These are phyloP conservation scores for Albizia julibrissin DNA, from an alignment of 306 rosid species.

Conservation along the genomic window DNA sequence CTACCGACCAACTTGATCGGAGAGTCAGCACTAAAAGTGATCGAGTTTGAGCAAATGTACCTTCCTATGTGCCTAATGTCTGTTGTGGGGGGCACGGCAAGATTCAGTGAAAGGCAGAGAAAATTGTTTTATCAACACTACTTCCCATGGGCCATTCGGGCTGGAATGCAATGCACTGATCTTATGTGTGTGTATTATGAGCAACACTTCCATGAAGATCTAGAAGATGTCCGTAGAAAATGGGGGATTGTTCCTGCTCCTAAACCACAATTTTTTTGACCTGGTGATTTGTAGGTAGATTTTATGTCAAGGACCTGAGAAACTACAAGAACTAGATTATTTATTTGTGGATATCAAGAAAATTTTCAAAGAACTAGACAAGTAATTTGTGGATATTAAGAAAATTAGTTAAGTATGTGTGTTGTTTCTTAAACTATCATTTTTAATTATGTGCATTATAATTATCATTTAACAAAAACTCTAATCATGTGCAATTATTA, in stretches of 20 bases:
- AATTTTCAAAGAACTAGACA: too few species aligned
- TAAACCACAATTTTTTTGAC: slow-evolving; percentile 30
- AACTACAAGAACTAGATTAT: too few species aligned
- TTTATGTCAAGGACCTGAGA: too few species aligned
- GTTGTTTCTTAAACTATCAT: too few species aligned
- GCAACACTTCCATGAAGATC: slow-evolving; percentile 77
- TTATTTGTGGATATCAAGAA: too few species aligned
- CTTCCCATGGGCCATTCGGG: slow-evolving; percentile 86
- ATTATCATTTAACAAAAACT: too few species aligned
- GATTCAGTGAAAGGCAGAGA: slow-evolving; percentile 71
- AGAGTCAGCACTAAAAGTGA: slow-evolving; percentile 68
- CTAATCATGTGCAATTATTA: too few species aligned
- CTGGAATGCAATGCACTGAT: slow-evolving; percentile 80
- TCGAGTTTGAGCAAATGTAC: slow-evolving; percentile 71
- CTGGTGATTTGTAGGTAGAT: background rate
- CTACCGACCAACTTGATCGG: slow-evolving; percentile 74
- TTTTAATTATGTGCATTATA: too few species aligned
- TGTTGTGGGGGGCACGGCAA: slow-evolving; percentile 61
- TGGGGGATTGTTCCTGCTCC: slow-evolving; percentile 81
- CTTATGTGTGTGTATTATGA: slow-evolving; percentile 88
- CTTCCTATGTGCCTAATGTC: slow-evolving; percentile 72
- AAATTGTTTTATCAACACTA: slow-evolving; percentile 78
- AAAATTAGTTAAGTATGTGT: too few species aligned
- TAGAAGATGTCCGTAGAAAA: slow-evolving; percentile 74
- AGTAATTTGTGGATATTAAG: too few species aligned